Evolutionary conservation across 257 asterid genomes (phyloP).

Genomic region (Solanum bukasovii): DNA sequence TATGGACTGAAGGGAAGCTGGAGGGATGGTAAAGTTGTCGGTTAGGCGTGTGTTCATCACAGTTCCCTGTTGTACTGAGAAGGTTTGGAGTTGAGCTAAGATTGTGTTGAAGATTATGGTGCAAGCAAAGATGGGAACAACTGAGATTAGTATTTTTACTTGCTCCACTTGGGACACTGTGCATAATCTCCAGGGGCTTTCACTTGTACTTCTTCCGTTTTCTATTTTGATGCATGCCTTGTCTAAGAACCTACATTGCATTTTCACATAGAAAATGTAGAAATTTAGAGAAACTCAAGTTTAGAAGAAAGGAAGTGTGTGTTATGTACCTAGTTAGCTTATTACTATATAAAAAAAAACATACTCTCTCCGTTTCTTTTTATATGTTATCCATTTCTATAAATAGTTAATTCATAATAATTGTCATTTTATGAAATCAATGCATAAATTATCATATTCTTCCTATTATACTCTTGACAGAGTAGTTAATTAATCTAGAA

Average conservation of each 20-base stretch:
- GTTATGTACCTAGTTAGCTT: not conserved
- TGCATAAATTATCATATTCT: too few species aligned
- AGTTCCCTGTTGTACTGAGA: slow-evolving; percentile 59
- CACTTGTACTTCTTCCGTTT: slow-evolving; percentile 9
- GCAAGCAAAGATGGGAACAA: slow-evolving; percentile 61
- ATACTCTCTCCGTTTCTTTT: too few species aligned
- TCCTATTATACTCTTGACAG: too few species aligned
- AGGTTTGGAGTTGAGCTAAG: slow-evolving; percentile 68
- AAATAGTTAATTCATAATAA: too few species aligned
- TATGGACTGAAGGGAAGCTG: slow-evolving; percentile 50
- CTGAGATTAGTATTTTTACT: slow-evolving; percentile 51
- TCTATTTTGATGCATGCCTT: slow-evolving; percentile 50
- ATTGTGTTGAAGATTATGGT: slow-evolving; percentile 73
- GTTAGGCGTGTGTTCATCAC: slow-evolving; percentile 41
- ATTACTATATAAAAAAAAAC: not conserved
- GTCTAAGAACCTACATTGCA: slow-evolving; percentile 42
- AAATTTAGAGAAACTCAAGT: not conserved
- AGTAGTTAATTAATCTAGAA: too few species aligned
- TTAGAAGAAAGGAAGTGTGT: not conserved
- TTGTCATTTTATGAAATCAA: too few species aligned
- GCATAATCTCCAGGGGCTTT: slow-evolving; percentile 63
- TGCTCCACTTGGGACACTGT: slow-evolving; percentile 60
- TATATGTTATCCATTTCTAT: too few species aligned
- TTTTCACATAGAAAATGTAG: not conserved
- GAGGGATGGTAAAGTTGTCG: slow-evolving; percentile 41